phyloP scores from a whole-genome alignment of 345 rosid genomes.

The Rhizophora mangle region DNA sequence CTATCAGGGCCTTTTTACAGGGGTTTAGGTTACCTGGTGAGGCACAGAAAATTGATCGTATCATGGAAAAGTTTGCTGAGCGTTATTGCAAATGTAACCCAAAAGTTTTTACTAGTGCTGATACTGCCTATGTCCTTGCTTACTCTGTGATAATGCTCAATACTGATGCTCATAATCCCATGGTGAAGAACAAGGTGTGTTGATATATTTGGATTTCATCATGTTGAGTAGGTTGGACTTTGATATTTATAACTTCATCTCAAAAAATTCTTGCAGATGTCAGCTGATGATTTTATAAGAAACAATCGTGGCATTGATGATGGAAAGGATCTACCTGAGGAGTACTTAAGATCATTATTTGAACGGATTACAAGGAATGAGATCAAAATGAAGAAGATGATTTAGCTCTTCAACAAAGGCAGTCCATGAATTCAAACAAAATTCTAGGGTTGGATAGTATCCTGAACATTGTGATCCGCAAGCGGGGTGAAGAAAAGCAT shows the following conservation, averaged over 20 bases:
- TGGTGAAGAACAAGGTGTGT: conserved; percentile 93
- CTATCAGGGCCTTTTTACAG: conserved; percentile 75
- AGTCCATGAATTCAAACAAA: conserved; percentile 69
- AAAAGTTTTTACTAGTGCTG: conserved; percentile 89
- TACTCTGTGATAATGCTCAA: conserved; percentile 96
- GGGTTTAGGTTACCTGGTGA: conserved; percentile 99
- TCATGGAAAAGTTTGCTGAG: conserved; percentile 98
- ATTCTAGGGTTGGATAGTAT: conserved; percentile 85
- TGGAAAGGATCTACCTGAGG: conserved; percentile 93
- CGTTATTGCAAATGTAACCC: conserved; percentile 97
- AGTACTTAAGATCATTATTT: conserved; percentile 80
- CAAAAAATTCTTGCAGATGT: conserved; percentile 60
- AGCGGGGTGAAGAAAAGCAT: conserved; percentile 67
- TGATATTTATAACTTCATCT: conserved; percentile 21
- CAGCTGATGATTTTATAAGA: conserved; percentile 92
- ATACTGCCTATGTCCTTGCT: conserved; percentile 97
- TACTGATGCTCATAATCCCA: conserved; percentile 97
- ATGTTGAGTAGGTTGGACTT: conserved; percentile 22
- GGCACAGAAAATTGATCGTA: conserved; percentile 98
- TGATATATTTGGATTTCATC: conserved; percentile 19
- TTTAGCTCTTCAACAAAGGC: conserved; percentile 75
- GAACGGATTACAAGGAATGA: conserved; percentile 93
- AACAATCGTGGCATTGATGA: conserved; percentile 99
- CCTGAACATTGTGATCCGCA: conserved; percentile 95
- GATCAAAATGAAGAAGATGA: conserved; percentile 96